These are phyloP conservation scores for Pseudogymnoascus sp. DNA, from an alignment of 2,329 filamentous ascomycete species.

Conservation along the genomic window DNA sequence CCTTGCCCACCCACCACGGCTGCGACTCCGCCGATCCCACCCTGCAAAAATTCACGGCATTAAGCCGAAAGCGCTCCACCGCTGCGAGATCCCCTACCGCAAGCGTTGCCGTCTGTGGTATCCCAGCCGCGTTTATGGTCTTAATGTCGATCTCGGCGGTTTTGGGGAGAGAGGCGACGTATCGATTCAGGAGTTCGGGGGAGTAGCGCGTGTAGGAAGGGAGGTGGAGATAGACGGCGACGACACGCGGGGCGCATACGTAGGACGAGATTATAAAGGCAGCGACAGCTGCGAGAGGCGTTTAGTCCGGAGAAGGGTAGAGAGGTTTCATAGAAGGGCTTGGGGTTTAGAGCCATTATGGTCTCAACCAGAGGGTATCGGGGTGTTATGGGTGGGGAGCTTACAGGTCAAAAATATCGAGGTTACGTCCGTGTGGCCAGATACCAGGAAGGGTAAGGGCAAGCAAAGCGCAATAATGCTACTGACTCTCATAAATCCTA, in stretches of 20 bases:
- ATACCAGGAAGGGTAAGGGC: background rate
- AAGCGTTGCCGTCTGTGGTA: constrained; percentile 21
- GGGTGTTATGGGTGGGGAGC: background rate
- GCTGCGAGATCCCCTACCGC: background rate
- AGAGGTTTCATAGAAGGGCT: constrained; percentile 57
- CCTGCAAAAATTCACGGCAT: background rate
- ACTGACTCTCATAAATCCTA: constrained; percentile 64
- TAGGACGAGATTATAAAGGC: constrained; percentile 58
- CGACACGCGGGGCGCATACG: constrained; percentile 63
- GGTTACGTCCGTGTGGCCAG: background rate
- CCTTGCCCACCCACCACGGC: constrained; percentile 4
- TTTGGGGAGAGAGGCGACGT: constrained; percentile 37
- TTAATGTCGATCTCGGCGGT: constrained; percentile 33
- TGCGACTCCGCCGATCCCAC: background rate
- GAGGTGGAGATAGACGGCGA: constrained; percentile 61
- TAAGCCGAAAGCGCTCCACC: background rate
- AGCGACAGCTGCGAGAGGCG: constrained; percentile 37
- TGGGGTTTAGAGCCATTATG: background rate
- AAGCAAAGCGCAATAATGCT: constrained; percentile 52
- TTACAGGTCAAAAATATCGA: background rate
- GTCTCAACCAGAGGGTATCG: background rate
- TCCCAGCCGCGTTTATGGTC: constrained; percentile 35
- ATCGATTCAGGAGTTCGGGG: constrained; percentile 44
- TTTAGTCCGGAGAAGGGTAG: constrained; percentile 12
- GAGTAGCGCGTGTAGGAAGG: constrained; percentile 58